Evolutionary conservation across 1,284 basidiomycete genomes (phyloP).

Genomic region (Ceratobasidium theobromae): DNA sequence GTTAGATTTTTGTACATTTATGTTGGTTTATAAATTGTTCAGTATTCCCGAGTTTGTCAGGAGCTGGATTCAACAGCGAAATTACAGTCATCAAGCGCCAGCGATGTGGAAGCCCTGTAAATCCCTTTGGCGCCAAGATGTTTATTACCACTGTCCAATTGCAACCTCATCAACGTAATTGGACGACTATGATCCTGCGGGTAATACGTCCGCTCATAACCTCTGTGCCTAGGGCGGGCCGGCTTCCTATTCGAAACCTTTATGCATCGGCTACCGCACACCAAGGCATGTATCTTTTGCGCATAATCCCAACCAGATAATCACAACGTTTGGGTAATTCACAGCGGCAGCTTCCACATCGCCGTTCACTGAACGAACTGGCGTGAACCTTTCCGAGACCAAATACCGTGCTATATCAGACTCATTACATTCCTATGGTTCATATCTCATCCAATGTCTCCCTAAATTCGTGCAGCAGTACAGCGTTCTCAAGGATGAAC

Average conservation of each 20-base stretch:
- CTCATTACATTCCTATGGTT: slow-evolving; percentile 83
- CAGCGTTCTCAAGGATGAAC: slow-evolving; percentile 96
- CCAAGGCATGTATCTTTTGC: slow-evolving; percentile 11
- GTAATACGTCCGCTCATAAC: slow-evolving; percentile 19
- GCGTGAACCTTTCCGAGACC: slow-evolving; percentile 76
- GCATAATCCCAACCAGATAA: neutral
- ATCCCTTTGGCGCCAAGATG: slow-evolving; percentile 6
- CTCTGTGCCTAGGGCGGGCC: neutral
- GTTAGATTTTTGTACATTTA: neutral
- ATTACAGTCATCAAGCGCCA: neutral
- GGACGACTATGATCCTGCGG: slow-evolving; percentile 10
- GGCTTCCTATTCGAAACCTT: neutral
- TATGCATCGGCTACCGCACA: neutral
- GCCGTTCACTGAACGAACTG: slow-evolving; percentile 84
- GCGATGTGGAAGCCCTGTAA: neutral
- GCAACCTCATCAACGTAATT: slow-evolving; percentile 20
- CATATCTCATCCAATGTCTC: slow-evolving; percentile 86
- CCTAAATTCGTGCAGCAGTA: slow-evolving; percentile 97
- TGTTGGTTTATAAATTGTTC: neutral
- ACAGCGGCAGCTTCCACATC: slow-evolving; percentile 50
- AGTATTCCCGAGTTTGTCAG: neutral
- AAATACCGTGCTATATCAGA: slow-evolving; percentile 70
- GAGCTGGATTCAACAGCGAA: neutral
- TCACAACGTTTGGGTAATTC: neutral
- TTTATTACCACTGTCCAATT: neutral